Percentiles rank a stretch among this genome's conserved stretches.
These are phyloP conservation scores for Arthrobotrys musiformis DNA, from an alignment of 2,329 filamentous ascomycete species.

Conservation along the genomic window DNA sequence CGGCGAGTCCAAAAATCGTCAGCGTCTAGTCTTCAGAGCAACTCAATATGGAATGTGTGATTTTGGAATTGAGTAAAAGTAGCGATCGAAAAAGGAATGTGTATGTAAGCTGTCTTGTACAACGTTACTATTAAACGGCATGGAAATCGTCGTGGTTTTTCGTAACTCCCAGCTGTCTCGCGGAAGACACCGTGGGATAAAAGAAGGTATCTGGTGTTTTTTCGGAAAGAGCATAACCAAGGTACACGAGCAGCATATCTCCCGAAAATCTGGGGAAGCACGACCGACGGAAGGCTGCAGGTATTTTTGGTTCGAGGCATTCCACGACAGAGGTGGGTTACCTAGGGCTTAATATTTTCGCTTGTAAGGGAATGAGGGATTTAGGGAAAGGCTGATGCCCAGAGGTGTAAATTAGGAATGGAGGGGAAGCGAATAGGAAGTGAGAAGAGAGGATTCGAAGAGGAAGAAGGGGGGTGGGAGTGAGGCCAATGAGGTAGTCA, in stretches of 20 bases:
- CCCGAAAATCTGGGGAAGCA: conserved; percentile 46
- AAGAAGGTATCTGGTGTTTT: neutral
- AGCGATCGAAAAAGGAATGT: conserved; percentile 39
- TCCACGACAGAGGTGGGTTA: conserved; percentile 31
- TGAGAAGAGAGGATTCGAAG: neutral
- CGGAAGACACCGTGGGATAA: conserved; percentile 18
- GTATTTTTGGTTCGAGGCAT: conserved; percentile 24
- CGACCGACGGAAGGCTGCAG: conserved; percentile 50
- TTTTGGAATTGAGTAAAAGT: neutral
- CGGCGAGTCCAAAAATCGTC: neutral
- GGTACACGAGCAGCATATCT: conserved; percentile 17
- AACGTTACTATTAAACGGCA: conserved; percentile 33
- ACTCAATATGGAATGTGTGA: conserved; percentile 48
- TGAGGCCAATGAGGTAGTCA: neutral
- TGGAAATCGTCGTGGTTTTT: conserved; percentile 6
- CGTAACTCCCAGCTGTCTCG: neutral
- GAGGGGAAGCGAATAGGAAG: neutral
- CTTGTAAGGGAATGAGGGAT: conserved; percentile 47
- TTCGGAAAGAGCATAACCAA: neutral
- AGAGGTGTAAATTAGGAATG: conserved; percentile 5
- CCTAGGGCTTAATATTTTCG: conserved; percentile 3
- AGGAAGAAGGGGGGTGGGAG: neutral
- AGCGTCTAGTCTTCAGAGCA: conserved; percentile 12
- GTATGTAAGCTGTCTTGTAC: conserved; percentile 33
- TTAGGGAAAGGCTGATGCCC: conserved; percentile 26